Evolutionary conservation across 2,329 filamentous ascomycete genomes (phyloP), one percentile per base, ranked within the genome.

Genomic region (Coniochaeta ligniaria): DNA sequence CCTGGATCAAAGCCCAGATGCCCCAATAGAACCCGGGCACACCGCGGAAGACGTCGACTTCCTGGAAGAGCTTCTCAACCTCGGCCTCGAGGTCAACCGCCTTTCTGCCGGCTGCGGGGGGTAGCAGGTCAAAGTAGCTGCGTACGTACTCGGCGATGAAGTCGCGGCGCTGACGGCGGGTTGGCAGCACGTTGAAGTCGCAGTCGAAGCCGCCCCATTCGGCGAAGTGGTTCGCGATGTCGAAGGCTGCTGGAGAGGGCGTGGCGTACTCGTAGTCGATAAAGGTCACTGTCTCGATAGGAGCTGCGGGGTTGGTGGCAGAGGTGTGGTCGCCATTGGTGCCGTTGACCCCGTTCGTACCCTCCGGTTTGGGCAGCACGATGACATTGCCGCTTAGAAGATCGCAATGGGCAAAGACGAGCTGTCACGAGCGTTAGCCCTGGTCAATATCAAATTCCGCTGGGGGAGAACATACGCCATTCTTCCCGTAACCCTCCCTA

Each of bases 181-280:
- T 95, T 6, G 95, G 95, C 60, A 98, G 82, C 66, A 89, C 88
- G 68, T 78, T 85, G 77, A 90, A 93, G 74, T 98, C 92, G 79
- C 95, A 99, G 68, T 96, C 92, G 70, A 97, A 97, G 61, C 95
- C 95, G 62, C 89, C 93, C 94, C 95, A 99, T 77, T 99, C 95
- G 56, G 95, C 92, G 72, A 99, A 96, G 79, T 99, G 95, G 77
- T 99, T 99, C 58, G 94, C 89, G 67, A 99, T 87, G 73, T 99
- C 95, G 75, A 99, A 99, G 1, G 94, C 93, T 4, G 93, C 92
- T 1, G 94, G 94, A 0, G 93, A 94, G 2, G 95, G 93, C 5
- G 92, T 95, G 16, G 93, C 92, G 75, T 99, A 99, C 75, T 99
- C 95, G 78, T 98, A 99, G 76, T 99, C 95, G 73, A 99, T 99